Conservation (phyloP, 305 asterid species). For the Solanum chacoense region DNA sequence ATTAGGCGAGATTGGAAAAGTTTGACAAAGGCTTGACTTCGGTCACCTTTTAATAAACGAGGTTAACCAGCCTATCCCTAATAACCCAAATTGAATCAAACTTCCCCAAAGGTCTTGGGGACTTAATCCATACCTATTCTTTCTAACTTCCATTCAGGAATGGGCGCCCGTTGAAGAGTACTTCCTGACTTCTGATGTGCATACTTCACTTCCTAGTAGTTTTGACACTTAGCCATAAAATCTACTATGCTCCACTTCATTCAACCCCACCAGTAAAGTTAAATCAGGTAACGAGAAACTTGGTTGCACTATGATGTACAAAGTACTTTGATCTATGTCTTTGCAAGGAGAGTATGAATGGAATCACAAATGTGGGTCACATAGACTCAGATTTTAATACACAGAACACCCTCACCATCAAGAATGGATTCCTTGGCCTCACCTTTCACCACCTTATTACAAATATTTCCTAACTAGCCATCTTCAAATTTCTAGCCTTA, state of each 20-base stretch:
- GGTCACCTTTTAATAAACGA: neutral
- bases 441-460: neutral
- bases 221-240: neutral
- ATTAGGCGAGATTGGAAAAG: neutral
- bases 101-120: neutral
- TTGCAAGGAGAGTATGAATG: neutral
- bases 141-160: neutral
- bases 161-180: neutral
- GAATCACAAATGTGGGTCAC: neutral
- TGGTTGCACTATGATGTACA: neutral
- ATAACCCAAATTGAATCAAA: neutral
- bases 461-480: neutral
- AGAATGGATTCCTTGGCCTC: neutral
- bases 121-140: neutral
- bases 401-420: neutral
- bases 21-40: neutral
- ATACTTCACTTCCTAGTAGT: neutral
- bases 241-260: neutral
- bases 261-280: neutral
- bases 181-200: neutral
- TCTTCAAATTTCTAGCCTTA: neutral
- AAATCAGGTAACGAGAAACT: neutral
- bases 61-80: neutral
- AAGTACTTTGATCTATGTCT: neutral
- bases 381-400: neutral